Percentiles rank a stretch among this genome's conserved stretches.
These are phyloP conservation scores for Paracoccidioides lutzii DNA, from an alignment of 2,329 filamentous ascomycete genomes.

Conservation along the genomic window DNA sequence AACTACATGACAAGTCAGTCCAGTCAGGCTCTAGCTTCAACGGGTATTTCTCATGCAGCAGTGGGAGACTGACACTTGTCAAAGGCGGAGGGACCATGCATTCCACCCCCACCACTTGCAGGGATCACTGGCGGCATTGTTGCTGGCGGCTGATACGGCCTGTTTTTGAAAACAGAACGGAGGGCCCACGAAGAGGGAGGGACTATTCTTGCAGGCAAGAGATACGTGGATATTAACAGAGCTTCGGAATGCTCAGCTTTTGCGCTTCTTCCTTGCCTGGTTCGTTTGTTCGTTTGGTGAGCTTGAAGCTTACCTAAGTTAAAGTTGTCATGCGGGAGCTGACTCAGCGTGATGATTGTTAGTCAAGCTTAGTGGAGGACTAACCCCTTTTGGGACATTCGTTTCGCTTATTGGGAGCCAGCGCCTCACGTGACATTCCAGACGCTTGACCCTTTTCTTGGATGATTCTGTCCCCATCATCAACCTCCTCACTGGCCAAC, in stretches of 20 bases:
- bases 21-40: slow-evolving; percentile 7
- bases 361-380: no score
- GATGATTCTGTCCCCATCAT: background rate
- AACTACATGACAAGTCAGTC: slow-evolving; percentile 43
- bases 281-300: background rate
- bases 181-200: background rate
- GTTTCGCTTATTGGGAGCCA: background rate
- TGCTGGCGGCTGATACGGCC: slow-evolving; percentile 3
- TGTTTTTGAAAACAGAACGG: background rate
- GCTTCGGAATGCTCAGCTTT: background rate
- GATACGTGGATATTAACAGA: background rate
- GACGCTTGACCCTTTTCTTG: slow-evolving; percentile 5
- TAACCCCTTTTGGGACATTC: background rate
- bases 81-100: slow-evolving; percentile 51
- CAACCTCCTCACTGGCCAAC: background rate
- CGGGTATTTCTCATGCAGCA: slow-evolving; percentile 19
- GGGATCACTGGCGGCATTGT: slow-evolving; percentile 47
- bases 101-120: slow-evolving; percentile 34
- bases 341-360: no score
- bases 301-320: background rate
- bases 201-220: background rate
- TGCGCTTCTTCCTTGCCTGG: background rate
- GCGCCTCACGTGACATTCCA: slow-evolving; percentile 11
- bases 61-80: slow-evolving; percentile 50
- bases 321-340: background rate